phyloP scores from a whole-genome alignment of 202 grass and related monocot species.

The Hordeum pubiflorum region DNA sequence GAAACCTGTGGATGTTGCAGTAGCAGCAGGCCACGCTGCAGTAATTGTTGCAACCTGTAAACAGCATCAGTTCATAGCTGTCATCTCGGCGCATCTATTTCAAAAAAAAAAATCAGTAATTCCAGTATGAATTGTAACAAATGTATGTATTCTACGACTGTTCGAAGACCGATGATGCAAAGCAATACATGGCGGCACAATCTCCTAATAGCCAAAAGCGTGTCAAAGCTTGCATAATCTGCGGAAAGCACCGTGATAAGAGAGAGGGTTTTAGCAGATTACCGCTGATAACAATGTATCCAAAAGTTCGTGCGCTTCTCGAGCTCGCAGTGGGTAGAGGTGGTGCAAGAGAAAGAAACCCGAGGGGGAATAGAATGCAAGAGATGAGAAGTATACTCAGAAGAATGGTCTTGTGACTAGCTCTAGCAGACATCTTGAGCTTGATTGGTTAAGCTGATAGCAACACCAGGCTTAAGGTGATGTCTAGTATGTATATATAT shows the following conservation, averaged over 20 bases:
- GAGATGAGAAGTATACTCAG: background rate
- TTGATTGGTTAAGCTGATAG: constrained; percentile 1
- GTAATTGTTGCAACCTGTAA: constrained; percentile 40
- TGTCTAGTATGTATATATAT: background rate
- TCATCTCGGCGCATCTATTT: background rate
- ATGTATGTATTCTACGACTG: background rate
- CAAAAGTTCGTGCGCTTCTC: background rate
- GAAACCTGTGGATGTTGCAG: constrained; percentile 35
- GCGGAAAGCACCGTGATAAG: background rate
- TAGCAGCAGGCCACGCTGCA: constrained; percentile 36
- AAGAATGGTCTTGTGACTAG: background rate
- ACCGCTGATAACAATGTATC: constrained; percentile 21
- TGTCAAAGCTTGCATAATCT: background rate
- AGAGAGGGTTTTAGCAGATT: constrained; percentile 1
- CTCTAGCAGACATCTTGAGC: background rate
- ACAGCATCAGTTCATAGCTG: background rate
- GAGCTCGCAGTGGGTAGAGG: background rate
- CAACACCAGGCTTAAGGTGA: background rate
- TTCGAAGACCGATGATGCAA: background rate
- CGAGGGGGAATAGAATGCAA: constrained; percentile 3
- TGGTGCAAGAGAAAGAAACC: constrained; percentile 1
- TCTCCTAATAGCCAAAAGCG: background rate
- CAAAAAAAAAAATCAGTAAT: background rate
- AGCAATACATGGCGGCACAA: background rate
- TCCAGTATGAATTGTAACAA: background rate